Percentiles rank a stretch among this genome's conserved stretches.
Conservation (phyloP, 805 yeast genomes). For the Torulaspora franciscae region DNA sequence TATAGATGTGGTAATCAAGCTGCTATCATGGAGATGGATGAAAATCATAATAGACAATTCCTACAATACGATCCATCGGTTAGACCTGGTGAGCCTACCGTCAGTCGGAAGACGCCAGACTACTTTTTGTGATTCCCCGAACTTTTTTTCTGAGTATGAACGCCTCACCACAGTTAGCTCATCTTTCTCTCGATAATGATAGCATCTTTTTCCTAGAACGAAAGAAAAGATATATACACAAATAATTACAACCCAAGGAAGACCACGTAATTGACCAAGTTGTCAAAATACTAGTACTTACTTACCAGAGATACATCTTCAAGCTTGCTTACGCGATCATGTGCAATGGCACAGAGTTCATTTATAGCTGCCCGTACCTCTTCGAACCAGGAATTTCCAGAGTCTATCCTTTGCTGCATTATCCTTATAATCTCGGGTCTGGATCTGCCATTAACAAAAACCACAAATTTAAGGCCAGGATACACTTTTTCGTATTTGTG, state of each 20-base stretch:
- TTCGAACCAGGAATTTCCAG: conserved; percentile 26
- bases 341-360: conserved; percentile 91
- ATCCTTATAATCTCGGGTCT: conserved; percentile 59
- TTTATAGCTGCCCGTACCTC: conserved; percentile 68
- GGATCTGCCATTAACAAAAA: conserved; percentile 80
- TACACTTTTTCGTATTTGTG: conserved; percentile 55
- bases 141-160: neutral
- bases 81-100: conserved; percentile 97
- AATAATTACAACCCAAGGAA: neutral
- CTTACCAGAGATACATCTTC: conserved; percentile 8
- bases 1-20: conserved; percentile 98
- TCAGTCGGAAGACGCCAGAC: conserved; percentile 94
- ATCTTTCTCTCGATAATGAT: neutral
- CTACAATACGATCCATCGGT: conserved; percentile 94
- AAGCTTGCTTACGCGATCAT: conserved; percentile 63
- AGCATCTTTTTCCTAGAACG: neutral
- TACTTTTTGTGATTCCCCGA: conserved; percentile 62
- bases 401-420: conserved; percentile 52
- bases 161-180: neutral
- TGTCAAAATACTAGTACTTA: conserved; percentile 2
- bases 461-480: conserved; percentile 77
- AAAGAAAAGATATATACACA: conserved; percentile 2
- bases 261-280: neutral
- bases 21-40: conserved; percentile 97
- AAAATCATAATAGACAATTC: conserved; percentile 83